A percentile compares a stretch with the other conserved stretches of the same genome.
These are phyloP conservation scores for Tricholoma bakamatsutake DNA, from an alignment of 768 basidiomycete species.

Conservation along the genomic window DNA sequence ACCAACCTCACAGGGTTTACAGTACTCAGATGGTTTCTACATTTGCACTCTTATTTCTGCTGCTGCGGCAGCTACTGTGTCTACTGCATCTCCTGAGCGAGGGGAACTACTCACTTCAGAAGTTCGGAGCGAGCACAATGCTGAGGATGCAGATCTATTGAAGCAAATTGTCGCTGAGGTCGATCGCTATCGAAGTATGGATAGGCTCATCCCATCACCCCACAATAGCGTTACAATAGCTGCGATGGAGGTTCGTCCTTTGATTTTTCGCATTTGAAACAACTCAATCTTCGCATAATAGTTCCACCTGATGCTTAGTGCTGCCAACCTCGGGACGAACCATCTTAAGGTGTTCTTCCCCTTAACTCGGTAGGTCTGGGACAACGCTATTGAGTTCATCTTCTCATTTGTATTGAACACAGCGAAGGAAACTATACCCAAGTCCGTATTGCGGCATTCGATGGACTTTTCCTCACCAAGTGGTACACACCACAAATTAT, in stretches of 20 bases:
- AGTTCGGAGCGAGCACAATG: slow-evolving; percentile 56
- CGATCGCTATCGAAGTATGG: slow-evolving; percentile 91
- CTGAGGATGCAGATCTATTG: slow-evolving; percentile 64
- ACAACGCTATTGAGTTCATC: neutral
- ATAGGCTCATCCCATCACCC: slow-evolving; percentile 88
- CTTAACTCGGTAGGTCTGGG: slow-evolving; percentile 66
- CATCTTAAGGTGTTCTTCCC: slow-evolving; percentile 79
- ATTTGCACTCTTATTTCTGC: slow-evolving; percentile 82
- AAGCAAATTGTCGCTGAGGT: slow-evolving; percentile 76
- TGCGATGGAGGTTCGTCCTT: slow-evolving; percentile 71
- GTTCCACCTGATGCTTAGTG: slow-evolving; percentile 76
- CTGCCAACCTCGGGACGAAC: slow-evolving; percentile 72
- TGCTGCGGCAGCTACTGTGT: slow-evolving; percentile 74
- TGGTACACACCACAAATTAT: slow-evolving; percentile 83
- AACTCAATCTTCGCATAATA: slow-evolving; percentile 22
- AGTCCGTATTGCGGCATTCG: slow-evolving; percentile 90
- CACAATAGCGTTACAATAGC: slow-evolving; percentile 93
- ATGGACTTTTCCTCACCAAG: slow-evolving; percentile 85
- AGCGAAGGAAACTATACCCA: slow-evolving; percentile 94
- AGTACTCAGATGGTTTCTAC: slow-evolving; percentile 92
- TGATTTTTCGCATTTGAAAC: neutral
- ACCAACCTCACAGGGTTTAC: neutral
- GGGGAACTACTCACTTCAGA: slow-evolving; percentile 73
- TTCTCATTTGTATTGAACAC: slow-evolving; percentile 10
- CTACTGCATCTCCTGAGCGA: slow-evolving; percentile 70